phyloP scores from a whole-genome alignment of 2,329 filamentous ascomycete genomes.

The Neophaeococcomyces mojaviensis region DNA sequence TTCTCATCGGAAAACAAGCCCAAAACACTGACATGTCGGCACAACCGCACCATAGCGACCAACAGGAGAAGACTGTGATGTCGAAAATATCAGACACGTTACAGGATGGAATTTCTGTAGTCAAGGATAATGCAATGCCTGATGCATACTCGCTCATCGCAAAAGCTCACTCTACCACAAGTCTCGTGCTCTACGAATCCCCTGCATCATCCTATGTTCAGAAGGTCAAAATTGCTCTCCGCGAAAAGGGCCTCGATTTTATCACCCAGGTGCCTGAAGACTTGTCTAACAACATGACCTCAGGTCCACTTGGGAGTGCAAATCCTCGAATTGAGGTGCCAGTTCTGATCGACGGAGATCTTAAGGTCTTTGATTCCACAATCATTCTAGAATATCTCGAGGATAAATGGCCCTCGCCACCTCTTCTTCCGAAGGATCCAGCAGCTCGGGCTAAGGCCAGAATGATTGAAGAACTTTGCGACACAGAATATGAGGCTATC shows the following conservation, averaged over 20 bases:
- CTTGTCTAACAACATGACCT: neutral
- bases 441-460: slow-evolving; percentile 8
- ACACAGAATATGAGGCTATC: slow-evolving; percentile 9
- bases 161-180: too few relatives aligned
- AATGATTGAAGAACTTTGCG: slow-evolving; percentile 13
- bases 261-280: neutral
- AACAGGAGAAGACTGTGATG: too few relatives aligned
- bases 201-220: slow-evolving; percentile 10
- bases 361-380: slow-evolving; percentile 12
- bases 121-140: too few relatives aligned
- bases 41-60: too few relatives aligned
- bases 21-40: too few relatives aligned
- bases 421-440: slow-evolving; percentile 3
- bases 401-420: slow-evolving; percentile 9
- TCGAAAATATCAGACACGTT: too few relatives aligned
- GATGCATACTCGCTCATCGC: too few relatives aligned
- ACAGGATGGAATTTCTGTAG: too few relatives aligned
- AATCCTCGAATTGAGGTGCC: slow-evolving; percentile 11
- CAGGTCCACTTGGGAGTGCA: neutral
- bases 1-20: too few relatives aligned
- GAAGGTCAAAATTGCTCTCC: slow-evolving; percentile 11
- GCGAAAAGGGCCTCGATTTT: slow-evolving; percentile 10
- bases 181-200: neutral
- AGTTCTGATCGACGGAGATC: slow-evolving; percentile 6
- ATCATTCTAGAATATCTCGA: slow-evolving; percentile 14